These are phyloP conservation scores for Mucor velutinosus DNA, from an alignment of 371 early-diverging fungal species.

Conservation along the genomic window DNA sequence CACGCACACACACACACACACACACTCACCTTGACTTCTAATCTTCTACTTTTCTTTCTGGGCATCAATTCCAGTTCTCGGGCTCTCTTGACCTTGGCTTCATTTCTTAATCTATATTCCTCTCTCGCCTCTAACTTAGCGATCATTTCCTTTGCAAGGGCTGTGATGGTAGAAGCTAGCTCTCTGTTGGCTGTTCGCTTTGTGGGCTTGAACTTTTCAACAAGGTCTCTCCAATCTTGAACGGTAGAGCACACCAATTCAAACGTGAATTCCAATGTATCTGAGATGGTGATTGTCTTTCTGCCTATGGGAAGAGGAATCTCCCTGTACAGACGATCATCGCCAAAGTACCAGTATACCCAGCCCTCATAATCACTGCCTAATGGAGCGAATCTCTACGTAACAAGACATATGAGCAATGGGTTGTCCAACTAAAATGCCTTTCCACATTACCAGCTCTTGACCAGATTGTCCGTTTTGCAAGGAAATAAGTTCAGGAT, in stretches of 20 bases:
- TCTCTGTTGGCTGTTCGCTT: neutral
- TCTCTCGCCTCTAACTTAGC: constrained; percentile 15
- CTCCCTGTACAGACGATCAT: constrained; percentile 24
- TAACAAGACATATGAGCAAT: neutral
- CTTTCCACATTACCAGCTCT: constrained; percentile 7
- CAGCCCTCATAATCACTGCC: constrained; percentile 25
- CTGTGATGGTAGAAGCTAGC: neutral
- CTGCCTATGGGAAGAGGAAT: constrained; percentile 19
- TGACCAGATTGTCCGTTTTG: neutral
- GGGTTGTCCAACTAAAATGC: neutral
- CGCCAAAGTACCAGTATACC: constrained; percentile 31
- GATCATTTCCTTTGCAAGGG: constrained; percentile 7
- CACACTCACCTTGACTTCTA: constrained; percentile 25
- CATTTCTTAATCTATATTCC: constrained; percentile 1
- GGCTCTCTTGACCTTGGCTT: constrained; percentile 16
- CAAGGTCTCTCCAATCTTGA: constrained; percentile 15
- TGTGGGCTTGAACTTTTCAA: neutral
- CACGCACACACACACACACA: too few species aligned
- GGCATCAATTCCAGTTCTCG: constrained; percentile 23
- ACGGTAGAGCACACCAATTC: constrained; percentile 20
- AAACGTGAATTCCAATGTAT: constrained; percentile 15
- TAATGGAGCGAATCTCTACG: constrained; percentile 17
- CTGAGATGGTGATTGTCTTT: neutral
- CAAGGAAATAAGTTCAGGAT: constrained; percentile 1
- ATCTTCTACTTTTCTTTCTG: constrained; percentile 28